Percentiles rank a stretch among this genome's conserved stretches.
These are phyloP conservation scores for Cunninghamia lanceolata DNA, from an alignment of 75 land plant genomes.

Conservation along the genomic window DNA sequence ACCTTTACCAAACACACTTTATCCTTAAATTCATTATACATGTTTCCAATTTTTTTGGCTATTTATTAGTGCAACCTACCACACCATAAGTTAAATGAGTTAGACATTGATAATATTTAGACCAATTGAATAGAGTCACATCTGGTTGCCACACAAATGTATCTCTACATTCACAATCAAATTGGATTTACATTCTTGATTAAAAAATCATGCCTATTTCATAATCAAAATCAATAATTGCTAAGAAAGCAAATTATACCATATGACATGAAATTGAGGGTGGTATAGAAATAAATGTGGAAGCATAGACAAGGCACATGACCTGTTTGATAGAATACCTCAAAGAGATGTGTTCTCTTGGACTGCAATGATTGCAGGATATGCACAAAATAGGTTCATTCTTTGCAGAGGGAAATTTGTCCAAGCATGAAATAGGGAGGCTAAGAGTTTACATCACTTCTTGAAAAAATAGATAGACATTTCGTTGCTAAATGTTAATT, in stretches of 20 bases:
- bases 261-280: background rate
- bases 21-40: background rate
- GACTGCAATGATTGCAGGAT: too few relatives aligned
- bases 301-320: too few relatives aligned
- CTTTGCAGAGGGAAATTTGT: too few relatives aligned
- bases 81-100: slow-evolving; percentile 58
- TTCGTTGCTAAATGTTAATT: too few relatives aligned
- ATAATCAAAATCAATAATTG: background rate
- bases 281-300: background rate
- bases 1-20: slow-evolving; percentile 6
- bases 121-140: slow-evolving; percentile 86
- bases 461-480: too few relatives aligned
- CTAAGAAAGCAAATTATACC: background rate
- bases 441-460: too few relatives aligned
- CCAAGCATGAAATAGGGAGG: too few relatives aligned
- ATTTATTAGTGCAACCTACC: slow-evolving; percentile 35
- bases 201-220: background rate
- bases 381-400: too few relatives aligned
- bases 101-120: slow-evolving; percentile 72
- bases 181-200: slow-evolving; percentile 79
- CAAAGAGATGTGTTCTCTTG: too few relatives aligned
- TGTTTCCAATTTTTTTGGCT: background rate
- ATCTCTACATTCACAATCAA: slow-evolving; percentile 70
- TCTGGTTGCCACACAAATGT: slow-evolving; percentile 76
- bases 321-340: too few relatives aligned